phyloP scores from a whole-genome alignment of 345 rosid species.

The Trapa bicornis region DNA sequence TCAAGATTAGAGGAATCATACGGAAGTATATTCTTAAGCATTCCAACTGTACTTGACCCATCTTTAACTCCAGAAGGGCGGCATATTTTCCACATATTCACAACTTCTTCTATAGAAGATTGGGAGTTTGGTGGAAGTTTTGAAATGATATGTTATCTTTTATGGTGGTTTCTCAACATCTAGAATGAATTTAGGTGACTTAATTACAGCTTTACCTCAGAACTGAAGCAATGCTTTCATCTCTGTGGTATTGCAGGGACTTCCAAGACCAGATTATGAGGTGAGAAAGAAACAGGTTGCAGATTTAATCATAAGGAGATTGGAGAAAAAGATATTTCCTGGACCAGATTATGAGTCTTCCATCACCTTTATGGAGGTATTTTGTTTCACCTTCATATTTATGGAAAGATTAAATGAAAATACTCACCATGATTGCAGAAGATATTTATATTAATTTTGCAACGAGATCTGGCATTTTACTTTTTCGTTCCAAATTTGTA shows the following conservation, averaged over 20 bases:
- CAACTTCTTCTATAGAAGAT: conserved; percentile 73
- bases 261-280: conserved; percentile 60
- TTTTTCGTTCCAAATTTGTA: not conserved
- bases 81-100: conserved; percentile 87
- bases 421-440: not conserved
- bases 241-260: conserved; percentile 32
- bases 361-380: conserved; percentile 73
- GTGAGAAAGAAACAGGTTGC: conserved; percentile 65
- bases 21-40: conserved; percentile 93
- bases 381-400: not conserved
- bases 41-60: conserved; percentile 85
- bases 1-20: conserved; percentile 60
- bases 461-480: not conserved
- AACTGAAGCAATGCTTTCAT: not conserved
- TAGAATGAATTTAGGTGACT: not conserved
- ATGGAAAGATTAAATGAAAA: not conserved
- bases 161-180: conserved; percentile 19
- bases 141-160: not conserved
- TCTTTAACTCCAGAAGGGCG: conserved; percentile 70
- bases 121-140: conserved; percentile 50
- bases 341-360: conserved; percentile 46
- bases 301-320: conserved; percentile 49
- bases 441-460: not conserved
- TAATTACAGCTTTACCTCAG: not conserved
- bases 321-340: conserved; percentile 74